Evolutionary conservation across 192 early-diverging fungal species (phyloP), one percentile per base, ranked within the genome.

Genomic region (Chytriomyces hyalinus): DNA sequence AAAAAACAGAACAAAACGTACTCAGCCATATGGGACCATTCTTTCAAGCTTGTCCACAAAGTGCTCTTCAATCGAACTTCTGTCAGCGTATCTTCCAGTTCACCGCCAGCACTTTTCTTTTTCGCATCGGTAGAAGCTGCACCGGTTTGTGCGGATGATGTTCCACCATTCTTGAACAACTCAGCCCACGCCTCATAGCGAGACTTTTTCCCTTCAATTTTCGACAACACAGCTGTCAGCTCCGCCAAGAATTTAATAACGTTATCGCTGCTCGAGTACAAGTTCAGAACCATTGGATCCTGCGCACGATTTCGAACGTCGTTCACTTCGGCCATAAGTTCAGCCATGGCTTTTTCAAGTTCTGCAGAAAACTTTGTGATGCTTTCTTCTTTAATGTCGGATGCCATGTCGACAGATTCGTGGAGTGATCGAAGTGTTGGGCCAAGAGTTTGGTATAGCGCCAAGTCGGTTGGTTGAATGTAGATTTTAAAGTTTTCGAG

Each of bases 261-360:
- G 47, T 82, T 49, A 7, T 88, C 85, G 63, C 78, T 82, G 15
- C 86, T 80, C 9, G 86, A 79, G 4, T 66, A 70, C 22, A 81
- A 63, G 70, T 90, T 89, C 15, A 89, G 72, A 7, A 90, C 87
- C 81, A 90, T 87, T 15, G 89, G 89, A 61, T 90, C 88, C 67
- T 90, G 89, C 6, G 87, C 89, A 0, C 80, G 62, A 70, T 88
- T 88, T 46, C 87, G 80, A 45, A 90, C 84, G 9, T 90, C 89
- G 28, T 76, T 81, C 5, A 88, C 89, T 80, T 88, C 86, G 15
- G 71, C 75, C 78, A 87, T 82, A 15, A 90, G 67, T 7, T 90
- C 89, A 10, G 49, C 49, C 36, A 85, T 46, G 3, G 78, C 45
- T 26, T 85, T 84, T 46, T 90, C 89, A 13, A 87, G 82, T 47